A percentile compares a stretch with the other conserved stretches of the same genome.
These are phyloP conservation scores for Pseudonitzschia pungens DNA, from an alignment of 108 stramenopile species.

Conservation along the genomic window DNA sequence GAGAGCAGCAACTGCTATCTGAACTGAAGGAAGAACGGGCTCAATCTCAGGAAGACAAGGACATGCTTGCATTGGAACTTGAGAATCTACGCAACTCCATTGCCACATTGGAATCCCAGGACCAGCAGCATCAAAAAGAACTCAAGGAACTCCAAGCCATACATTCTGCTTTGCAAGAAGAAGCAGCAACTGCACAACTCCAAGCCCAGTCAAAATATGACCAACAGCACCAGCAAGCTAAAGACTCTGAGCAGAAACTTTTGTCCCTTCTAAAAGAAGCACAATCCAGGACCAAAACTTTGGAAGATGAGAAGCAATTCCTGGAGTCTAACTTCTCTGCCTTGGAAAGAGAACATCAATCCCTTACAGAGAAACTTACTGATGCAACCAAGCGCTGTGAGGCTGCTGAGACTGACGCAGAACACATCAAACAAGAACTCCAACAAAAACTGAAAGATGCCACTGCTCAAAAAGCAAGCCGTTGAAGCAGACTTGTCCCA, in stretches of 20 bases:
- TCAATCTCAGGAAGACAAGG: too few species aligned
- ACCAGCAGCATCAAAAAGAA: not conserved
- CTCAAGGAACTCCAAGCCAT: not conserved
- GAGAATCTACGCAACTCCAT: not conserved
- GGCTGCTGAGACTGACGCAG: not conserved
- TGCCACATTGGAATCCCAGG: not conserved
- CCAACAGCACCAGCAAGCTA: not conserved
- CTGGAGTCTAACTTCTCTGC: not conserved
- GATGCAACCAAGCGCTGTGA: not conserved
- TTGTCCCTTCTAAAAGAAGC: not conserved
- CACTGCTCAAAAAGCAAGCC: not conserved
- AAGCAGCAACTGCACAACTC: not conserved
- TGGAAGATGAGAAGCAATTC: not conserved
- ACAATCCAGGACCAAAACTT: not conserved
- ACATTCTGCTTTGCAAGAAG: too few species aligned
- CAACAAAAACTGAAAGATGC: not conserved
- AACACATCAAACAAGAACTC: not conserved
- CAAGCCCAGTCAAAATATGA: not conserved
- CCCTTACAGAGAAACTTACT: not conserved
- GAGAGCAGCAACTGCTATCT: too few species aligned
- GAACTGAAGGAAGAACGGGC: too few species aligned
- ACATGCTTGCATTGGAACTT: not conserved
- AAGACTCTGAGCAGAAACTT: not conserved
- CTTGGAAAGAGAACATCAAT: not conserved
- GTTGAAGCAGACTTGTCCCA: not conserved